Evolutionary conservation across 305 asterid species (phyloP), one percentile per base, ranked within the genome.

Genomic region (Striga hermonthica): DNA sequence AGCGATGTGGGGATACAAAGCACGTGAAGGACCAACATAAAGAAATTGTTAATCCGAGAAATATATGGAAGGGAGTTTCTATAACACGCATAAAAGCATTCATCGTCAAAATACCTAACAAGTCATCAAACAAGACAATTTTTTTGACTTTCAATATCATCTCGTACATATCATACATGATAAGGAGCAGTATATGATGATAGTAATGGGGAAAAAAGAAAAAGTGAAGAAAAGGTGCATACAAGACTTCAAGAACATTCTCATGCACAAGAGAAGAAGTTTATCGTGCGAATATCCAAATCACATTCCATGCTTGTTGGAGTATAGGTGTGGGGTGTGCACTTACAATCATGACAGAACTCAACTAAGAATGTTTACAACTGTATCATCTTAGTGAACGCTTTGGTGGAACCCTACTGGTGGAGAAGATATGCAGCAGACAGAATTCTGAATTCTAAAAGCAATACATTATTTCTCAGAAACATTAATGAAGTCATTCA

Each of bases 1-100:
- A 37, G 68, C 69, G 38, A 67, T 60, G 43, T 62, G 34, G 61
- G 37, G 60, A 73, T 57, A 59, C 65, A 36, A 35, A 37, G 68
- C 69, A 38, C 60, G 61, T 60, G 60, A 45, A 9, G 57, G 39
- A 36, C 50, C 6, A 28, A n/a, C 34, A 8, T 54, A 66, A 52
- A 53, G 44, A 41, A 22, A 45, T 15, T 64, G 65, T 50, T 57
- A 35, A 56, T 15, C 16, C 53, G 36, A 64, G 59, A 14, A 22
- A 9, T 37, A 39, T 9, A 9, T 57, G n/a, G 47, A 38, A 11
- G 40, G 9, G 36, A 70, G n/a, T 5, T 12, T 1, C 54, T 3
- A 59, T 43, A 37, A 52, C 69, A 43, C 40, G 45, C 71, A 64
- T 36, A 56, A 22, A 66, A 49, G 41, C 43, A 10, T 56, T 55